These are phyloP conservation scores for Xylariaceae sp. DNA, from an alignment of 2,329 filamentous ascomycete species.

Conservation along the genomic window DNA sequence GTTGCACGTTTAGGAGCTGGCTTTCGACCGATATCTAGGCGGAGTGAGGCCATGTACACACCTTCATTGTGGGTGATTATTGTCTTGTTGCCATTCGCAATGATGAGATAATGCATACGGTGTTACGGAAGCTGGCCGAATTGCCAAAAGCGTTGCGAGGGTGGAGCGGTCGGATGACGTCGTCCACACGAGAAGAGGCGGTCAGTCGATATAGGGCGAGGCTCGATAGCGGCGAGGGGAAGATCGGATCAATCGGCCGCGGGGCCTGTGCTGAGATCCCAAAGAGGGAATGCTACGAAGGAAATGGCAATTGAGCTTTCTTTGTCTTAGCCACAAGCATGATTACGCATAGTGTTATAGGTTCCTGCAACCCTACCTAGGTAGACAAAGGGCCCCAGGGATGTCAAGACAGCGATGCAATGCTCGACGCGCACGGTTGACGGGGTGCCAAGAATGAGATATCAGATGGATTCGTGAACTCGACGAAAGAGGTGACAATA, in stretches of 20 bases:
- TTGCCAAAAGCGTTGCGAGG: constrained; percentile 7
- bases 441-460: neutral
- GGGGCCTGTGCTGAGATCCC: neutral
- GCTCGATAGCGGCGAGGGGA: neutral
- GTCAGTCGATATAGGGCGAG: constrained; percentile 3
- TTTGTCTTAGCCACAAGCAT: neutral
- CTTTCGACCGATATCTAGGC: neutral
- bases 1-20: neutral
- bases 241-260: neutral
- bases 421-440: constrained; percentile 5
- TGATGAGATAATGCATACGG: neutral
- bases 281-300: neutral
- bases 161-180: constrained; percentile 20
- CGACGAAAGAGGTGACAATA: neutral
- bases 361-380: constrained; percentile 19
- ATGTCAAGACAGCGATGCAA: constrained; percentile 24
- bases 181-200: constrained; percentile 10
- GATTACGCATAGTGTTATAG: neutral
- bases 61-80: constrained; percentile 27
- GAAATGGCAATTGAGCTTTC: neutral
- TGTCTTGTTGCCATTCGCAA: constrained; percentile 1
- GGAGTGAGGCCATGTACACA: constrained; percentile 13
- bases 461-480: neutral
- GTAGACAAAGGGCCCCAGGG: constrained; percentile 15
- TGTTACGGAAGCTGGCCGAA: neutral